A percentile compares a stretch with the other conserved stretches of the same genome.
phyloP scores from a whole-genome alignment of 108 stramenopile species.

The Stephanodiscus minutulus region DNA sequence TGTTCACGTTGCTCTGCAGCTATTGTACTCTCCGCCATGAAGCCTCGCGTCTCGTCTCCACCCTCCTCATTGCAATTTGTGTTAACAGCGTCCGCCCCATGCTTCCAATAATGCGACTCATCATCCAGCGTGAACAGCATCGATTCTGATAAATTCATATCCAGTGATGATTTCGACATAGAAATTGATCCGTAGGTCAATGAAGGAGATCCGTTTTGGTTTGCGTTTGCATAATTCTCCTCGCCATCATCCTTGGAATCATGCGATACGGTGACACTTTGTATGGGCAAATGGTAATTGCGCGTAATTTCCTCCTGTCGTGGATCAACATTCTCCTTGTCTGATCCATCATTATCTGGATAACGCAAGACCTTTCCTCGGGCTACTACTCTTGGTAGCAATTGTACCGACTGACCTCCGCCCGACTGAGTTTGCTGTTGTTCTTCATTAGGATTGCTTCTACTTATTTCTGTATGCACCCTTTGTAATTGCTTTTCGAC shows the following conservation, averaged over 20 bases:
- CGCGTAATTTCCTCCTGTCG: not conserved
- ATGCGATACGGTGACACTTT: not conserved
- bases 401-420: not conserved
- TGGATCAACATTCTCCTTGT: constrained; percentile 21
- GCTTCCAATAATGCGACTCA: constrained; percentile 36
- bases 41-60: not conserved
- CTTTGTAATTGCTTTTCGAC: constrained; percentile 21
- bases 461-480: not conserved
- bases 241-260: constrained; percentile 3
- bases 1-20: not conserved
- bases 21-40: no score
- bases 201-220: constrained; percentile 2
- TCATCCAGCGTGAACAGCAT: constrained; percentile 17
- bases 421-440: not conserved
- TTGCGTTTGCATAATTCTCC: not conserved
- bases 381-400: not conserved
- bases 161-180: constrained; percentile 23
- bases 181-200: constrained; percentile 7
- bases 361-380: not conserved
- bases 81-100: not conserved
- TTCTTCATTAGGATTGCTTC: not conserved
- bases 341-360: constrained; percentile 5
- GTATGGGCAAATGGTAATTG: not conserved
- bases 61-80: not conserved
- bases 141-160: constrained; percentile 43